phyloP scores from a whole-genome alignment of 495 filamentous ascomycete species.

The Trichocladium uniseriatum region DNA sequence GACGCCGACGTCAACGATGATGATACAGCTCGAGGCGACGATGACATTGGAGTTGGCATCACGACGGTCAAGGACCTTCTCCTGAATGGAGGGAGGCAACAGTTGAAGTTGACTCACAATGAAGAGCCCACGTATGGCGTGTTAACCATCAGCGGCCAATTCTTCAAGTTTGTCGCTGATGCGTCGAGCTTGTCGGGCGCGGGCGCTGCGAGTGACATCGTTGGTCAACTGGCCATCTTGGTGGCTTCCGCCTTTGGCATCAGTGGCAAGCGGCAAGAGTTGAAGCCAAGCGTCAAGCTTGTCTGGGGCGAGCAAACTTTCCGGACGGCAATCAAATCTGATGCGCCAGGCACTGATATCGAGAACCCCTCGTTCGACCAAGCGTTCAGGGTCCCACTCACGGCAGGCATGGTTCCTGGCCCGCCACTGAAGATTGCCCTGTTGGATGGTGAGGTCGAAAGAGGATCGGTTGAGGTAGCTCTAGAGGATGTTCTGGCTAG shows the following conservation, averaged over 20 bases:
- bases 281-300: slow-evolving; percentile 36
- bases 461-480: slow-evolving; percentile 26
- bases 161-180: slow-evolving; percentile 28
- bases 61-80: slow-evolving; percentile 32
- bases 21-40: slow-evolving; percentile 27
- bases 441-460: slow-evolving; percentile 28
- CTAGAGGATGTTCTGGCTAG: slow-evolving; percentile 29
- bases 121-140: slow-evolving; percentile 22
- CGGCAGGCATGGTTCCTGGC: slow-evolving; percentile 22
- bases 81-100: slow-evolving; percentile 25
- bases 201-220: slow-evolving; percentile 13
- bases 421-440: slow-evolving; percentile 25
- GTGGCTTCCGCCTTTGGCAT: slow-evolving; percentile 29
- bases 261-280: slow-evolving; percentile 24
- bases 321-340: slow-evolving; percentile 28
- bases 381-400: slow-evolving; percentile 28
- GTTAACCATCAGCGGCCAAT: slow-evolving; percentile 26
- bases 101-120: slow-evolving; percentile 27
- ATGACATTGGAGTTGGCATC: slow-evolving; percentile 32
- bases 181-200: slow-evolving; percentile 19
- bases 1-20: slow-evolving; percentile 31
- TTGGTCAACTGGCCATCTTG: slow-evolving; percentile 28
- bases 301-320: slow-evolving; percentile 28
- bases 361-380: slow-evolving; percentile 36
- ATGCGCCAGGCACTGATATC: slow-evolving; percentile 33